Conservation (phyloP, 2,329 filamentous ascomycete genomes). For the Phaeosphaeriaceae sp. region DNA sequence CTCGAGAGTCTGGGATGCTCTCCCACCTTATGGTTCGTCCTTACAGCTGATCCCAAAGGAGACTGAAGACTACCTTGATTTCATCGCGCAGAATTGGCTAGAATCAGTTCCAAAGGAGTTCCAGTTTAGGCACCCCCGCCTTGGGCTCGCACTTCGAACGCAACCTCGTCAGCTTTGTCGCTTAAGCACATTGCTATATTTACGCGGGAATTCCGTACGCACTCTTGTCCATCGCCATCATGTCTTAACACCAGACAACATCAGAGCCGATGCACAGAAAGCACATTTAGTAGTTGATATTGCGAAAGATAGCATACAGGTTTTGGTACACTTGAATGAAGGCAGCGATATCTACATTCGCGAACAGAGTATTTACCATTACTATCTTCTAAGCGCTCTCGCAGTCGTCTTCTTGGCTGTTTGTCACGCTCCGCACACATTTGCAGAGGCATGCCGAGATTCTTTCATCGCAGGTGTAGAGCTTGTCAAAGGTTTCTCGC, state of each 20-base stretch:
- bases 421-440: conserved; percentile 25
- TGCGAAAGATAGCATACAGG: conserved; percentile 26
- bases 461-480: conserved; percentile 25
- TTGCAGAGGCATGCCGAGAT: conserved; percentile 22
- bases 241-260: conserved; percentile 24
- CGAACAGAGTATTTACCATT: conserved; percentile 26
- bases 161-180: conserved; percentile 23
- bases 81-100: conserved; percentile 26
- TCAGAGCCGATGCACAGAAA: conserved; percentile 14
- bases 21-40: conserved; percentile 25
- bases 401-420: conserved; percentile 25
- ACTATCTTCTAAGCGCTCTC: conserved; percentile 26
- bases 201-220: conserved; percentile 27
- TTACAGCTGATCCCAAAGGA: conserved; percentile 27
- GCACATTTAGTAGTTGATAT: conserved; percentile 23
- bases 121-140: conserved; percentile 21
- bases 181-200: conserved; percentile 20
- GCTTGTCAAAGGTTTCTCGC: conserved; percentile 27
- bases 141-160: conserved; percentile 10
- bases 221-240: conserved; percentile 26
- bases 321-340: conserved; percentile 24
- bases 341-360: conserved; percentile 28
- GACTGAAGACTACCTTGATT: conserved; percentile 28
- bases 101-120: conserved; percentile 22
- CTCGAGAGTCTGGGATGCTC: conserved; percentile 27